Conservation (phyloP, 305 asterid species). For the Fraxinus nigra region DNA sequence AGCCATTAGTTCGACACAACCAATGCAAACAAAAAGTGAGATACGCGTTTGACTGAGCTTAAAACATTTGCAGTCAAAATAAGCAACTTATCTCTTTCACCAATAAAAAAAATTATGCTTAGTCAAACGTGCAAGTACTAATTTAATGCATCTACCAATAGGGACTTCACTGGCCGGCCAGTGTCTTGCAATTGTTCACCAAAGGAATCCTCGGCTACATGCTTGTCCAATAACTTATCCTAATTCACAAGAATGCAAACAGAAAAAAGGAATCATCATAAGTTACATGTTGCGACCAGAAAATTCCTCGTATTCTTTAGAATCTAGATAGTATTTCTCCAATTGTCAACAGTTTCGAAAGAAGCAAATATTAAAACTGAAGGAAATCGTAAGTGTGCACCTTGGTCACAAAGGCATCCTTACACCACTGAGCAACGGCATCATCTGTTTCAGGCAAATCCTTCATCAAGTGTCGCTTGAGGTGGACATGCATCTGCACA, state of each 20-base stretch:
- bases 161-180: slow-evolving; percentile 84
- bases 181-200: slow-evolving; percentile 60
- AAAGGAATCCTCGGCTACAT: slow-evolving; percentile 60
- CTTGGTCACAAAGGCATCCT: slow-evolving; percentile 76
- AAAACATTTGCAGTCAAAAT: background rate
- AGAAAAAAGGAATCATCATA: background rate
- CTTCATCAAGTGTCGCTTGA: slow-evolving; percentile 81
- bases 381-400: slow-evolving; percentile 29
- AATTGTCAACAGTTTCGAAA: background rate
- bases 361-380: background rate
- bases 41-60: background rate
- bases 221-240: slow-evolving; percentile 77
- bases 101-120: background rate
- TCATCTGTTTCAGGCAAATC: slow-evolving; percentile 88
- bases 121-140: background rate
- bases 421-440: slow-evolving; percentile 93
- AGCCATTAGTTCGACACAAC: slow-evolving; percentile 8
- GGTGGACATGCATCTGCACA: slow-evolving; percentile 84
- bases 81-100: background rate
- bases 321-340: background rate
- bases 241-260: slow-evolving; percentile 21
- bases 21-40: background rate
- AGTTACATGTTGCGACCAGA: background rate
- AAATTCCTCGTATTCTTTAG: background rate
- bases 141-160: slow-evolving; percentile 49